Evolutionary conservation across 768 basidiomycete species (phyloP).

Genomic region (Paxillus rubicundulus): DNA sequence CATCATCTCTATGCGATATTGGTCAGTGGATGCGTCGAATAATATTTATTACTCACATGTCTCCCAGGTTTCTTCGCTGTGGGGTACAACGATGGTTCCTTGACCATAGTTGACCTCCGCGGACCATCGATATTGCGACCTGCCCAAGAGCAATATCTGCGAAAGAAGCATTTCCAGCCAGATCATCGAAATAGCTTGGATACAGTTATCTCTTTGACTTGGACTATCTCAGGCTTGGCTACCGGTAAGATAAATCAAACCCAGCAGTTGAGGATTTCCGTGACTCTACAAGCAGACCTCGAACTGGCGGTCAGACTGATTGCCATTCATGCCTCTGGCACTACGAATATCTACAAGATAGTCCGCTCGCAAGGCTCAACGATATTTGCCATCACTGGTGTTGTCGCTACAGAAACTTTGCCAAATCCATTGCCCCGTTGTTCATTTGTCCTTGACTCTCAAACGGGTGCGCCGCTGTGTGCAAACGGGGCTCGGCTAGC

Average conservation of each 20-base stretch:
- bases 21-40: conserved; percentile 44
- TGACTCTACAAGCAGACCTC: conserved; percentile 34
- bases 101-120: conserved; percentile 72
- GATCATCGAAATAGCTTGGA: conserved; percentile 39
- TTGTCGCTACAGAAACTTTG: conserved; percentile 39
- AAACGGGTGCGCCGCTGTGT: conserved; percentile 44
- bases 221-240: conserved; percentile 60
- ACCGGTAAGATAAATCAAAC: conserved; percentile 38
- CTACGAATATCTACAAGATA: conserved; percentile 57
- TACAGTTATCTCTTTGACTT: conserved; percentile 53
- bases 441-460: conserved; percentile 54
- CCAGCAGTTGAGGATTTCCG: neutral
- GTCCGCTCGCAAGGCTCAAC: conserved; percentile 33
- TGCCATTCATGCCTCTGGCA: conserved; percentile 55
- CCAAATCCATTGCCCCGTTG: conserved; percentile 45
- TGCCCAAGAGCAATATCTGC: conserved; percentile 24
- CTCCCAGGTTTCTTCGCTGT: conserved; percentile 74
- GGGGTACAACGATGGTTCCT: conserved; percentile 55
- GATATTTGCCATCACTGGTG: conserved; percentile 36
- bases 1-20: conserved; percentile 67
- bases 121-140: conserved; percentile 64
- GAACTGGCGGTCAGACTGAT: conserved; percentile 58
- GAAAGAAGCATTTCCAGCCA: conserved; percentile 38
- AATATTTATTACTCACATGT: neutral
- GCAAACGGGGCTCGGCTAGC: conserved; percentile 46